Evolutionary conservation across 352 stramenopile genomes (phyloP).

Genomic region (Blastocystis sp.): DNA sequence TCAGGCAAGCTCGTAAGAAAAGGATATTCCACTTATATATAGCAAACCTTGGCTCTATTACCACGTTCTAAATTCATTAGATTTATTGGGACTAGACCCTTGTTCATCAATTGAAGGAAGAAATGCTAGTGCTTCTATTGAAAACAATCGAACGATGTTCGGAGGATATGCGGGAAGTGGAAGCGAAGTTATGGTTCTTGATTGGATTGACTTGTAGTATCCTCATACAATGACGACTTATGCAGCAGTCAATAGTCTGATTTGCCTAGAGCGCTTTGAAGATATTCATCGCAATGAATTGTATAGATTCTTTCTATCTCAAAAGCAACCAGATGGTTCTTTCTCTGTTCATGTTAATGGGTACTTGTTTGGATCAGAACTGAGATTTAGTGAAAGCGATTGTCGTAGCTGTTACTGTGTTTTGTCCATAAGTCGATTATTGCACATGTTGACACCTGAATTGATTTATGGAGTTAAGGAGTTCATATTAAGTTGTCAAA

Average conservation of each 20-base stretch:
- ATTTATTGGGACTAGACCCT: background rate
- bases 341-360: slow-evolving; percentile 94
- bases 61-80: slow-evolving; percentile 41
- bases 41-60: slow-evolving; percentile 59
- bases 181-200: background rate
- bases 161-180: slow-evolving; percentile 33
- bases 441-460: slow-evolving; percentile 82
- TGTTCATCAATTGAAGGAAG: background rate
- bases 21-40: background rate
- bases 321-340: slow-evolving; percentile 78
- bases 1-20: background rate
- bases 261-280: background rate
- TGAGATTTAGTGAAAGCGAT: slow-evolving; percentile 76
- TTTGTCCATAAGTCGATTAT: slow-evolving; percentile 82
- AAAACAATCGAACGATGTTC: background rate
- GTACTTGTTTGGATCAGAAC: slow-evolving; percentile 65
- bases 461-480: slow-evolving; percentile 74
- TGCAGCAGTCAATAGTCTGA: slow-evolving; percentile 29
- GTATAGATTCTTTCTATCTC: slow-evolving; percentile 79
- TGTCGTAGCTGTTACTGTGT: slow-evolving; percentile 92
- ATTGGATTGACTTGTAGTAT: background rate
- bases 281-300: slow-evolving; percentile 64
- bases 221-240: slow-evolving; percentile 50
- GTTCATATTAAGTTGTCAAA: slow-evolving; percentile 77
- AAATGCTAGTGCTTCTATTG: background rate